These are phyloP conservation scores for Plenodomus tracheiphilus DNA, from an alignment of 2,329 filamentous ascomycete genomes.

Conservation along the genomic window DNA sequence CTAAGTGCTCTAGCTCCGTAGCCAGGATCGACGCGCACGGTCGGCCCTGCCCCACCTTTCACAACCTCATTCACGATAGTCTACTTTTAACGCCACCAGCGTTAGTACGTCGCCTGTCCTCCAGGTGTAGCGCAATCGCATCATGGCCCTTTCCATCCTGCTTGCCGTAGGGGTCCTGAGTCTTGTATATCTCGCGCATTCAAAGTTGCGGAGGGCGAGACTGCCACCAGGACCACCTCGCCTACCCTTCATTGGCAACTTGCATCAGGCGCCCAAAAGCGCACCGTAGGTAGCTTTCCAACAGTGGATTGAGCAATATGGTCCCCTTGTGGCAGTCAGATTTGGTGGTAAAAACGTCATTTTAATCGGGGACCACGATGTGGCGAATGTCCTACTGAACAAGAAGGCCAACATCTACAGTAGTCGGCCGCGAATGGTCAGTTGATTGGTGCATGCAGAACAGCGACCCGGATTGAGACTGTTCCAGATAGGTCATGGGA, in stretches of 20 bases:
- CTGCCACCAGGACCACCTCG: slow-evolving; percentile 32
- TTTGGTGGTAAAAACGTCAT: slow-evolving; percentile 39
- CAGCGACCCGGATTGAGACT: not conserved
- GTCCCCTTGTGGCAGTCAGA: slow-evolving; percentile 38
- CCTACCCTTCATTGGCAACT: slow-evolving; percentile 39
- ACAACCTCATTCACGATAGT: not conserved
- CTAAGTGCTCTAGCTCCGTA: not conserved
- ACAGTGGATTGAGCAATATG: slow-evolving; percentile 41
- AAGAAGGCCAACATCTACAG: slow-evolving; percentile 56
- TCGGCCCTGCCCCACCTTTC: not conserved
- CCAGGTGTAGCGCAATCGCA: not conserved
- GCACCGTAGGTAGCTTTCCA: slow-evolving; percentile 30
- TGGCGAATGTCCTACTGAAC: slow-evolving; percentile 57
- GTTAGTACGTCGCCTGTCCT: not conserved
- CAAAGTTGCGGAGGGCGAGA: not conserved
- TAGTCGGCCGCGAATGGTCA: slow-evolving; percentile 49
- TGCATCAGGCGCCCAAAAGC: slow-evolving; percentile 33
- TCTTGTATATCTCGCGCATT: not conserved
- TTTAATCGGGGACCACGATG: slow-evolving; percentile 52
- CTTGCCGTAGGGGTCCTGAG: not conserved
- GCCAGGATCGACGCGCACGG: not conserved
- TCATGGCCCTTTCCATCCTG: not conserved
- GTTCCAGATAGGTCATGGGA: slow-evolving; percentile 45
- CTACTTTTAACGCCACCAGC: not conserved
- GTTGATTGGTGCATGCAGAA: not conserved